Evolutionary conservation across 495 filamentous ascomycete genomes (phyloP), one percentile per base, ranked within the genome.

Genomic region (Cercophora newfieldiana): DNA sequence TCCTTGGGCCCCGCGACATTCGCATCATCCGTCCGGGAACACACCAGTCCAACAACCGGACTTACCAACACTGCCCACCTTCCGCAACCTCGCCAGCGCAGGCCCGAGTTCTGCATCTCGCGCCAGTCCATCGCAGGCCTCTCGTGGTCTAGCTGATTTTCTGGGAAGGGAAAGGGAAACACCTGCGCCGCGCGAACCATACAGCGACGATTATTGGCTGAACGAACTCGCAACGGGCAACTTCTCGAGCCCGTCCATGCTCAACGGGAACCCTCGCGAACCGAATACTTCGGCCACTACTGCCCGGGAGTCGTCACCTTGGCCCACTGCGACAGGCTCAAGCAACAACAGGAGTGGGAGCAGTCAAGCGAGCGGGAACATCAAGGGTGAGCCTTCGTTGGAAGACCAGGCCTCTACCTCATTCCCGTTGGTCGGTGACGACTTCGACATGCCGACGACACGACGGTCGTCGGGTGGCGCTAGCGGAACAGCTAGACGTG

Each of bases 161-260:
- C 18, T 44, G 10, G 37, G 37, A 44, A 44, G 37, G 37, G 18
- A 8, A 44, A 44, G 37, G 37, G 18, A 8, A 8, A 44, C 37
- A 16, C 37, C 37, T 44, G 37, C 37, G 12, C 37, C 37, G 37
- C 37, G 37, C 37, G 37, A 44, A 44, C 4, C 37, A 10, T 67
- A 68, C 60, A 68, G 67, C 56, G 78, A 79, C 69, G 74, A 79
- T 22, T 76, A 68, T 51, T 63, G 12, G 24, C 47, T 77, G 3
- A 29, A 69, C 55, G 37, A 71, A 30, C 65, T 80, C 6, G 73
- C 59, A 28, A 65, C 64, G 54, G 67, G 66, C 47, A 63, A 78
- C 28, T 80, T 79, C 55, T 78, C 77, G 26, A 79, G 75, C 26
- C 78, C 78, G 24, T 80, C 74, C 24, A 67, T 69, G 57, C 64